Conservation (phyloP, 371 early-diverging fungal genomes). For the Basidiobolus heterosporus region DNA sequence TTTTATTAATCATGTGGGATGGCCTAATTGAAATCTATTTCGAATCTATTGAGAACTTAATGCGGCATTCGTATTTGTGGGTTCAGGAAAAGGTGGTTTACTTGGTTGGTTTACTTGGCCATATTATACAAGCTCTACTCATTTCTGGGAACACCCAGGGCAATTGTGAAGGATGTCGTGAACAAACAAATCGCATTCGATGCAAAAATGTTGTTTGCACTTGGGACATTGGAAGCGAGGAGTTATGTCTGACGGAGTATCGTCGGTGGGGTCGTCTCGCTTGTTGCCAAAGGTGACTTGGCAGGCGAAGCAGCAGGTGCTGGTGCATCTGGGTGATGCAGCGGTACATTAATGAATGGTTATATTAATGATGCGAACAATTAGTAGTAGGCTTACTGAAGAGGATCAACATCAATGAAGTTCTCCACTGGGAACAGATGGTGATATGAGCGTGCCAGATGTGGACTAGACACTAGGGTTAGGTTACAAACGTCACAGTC, state of each 20-base stretch:
- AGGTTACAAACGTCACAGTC: conserved; percentile 88
- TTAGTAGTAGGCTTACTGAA: conserved; percentile 10
- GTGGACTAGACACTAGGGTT: conserved; percentile 78
- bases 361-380: not conserved
- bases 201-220: conserved; percentile 67
- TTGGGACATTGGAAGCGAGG: conserved; percentile 54
- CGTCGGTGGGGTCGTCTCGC: no score
- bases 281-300: no score
- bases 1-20: no score
- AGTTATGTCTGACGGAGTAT: not conserved
- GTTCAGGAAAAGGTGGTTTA: no score
- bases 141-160: conserved; percentile 46
- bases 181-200: conserved; percentile 84
- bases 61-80: no score
- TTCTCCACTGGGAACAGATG: conserved; percentile 82
- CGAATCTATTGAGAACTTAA: no score
- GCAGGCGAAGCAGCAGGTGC: no score
- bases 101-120: no score
- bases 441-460: conserved; percentile 87
- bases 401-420: conserved; percentile 27
- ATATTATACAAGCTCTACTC: not conserved
- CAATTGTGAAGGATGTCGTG: conserved; percentile 90
- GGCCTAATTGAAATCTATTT: no score
- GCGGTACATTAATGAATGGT: not conserved
- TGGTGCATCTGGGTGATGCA: not conserved